Base-by-base conservation (phyloP, 148 eudicot genomes). In the Rhododendron simsii region DNA sequence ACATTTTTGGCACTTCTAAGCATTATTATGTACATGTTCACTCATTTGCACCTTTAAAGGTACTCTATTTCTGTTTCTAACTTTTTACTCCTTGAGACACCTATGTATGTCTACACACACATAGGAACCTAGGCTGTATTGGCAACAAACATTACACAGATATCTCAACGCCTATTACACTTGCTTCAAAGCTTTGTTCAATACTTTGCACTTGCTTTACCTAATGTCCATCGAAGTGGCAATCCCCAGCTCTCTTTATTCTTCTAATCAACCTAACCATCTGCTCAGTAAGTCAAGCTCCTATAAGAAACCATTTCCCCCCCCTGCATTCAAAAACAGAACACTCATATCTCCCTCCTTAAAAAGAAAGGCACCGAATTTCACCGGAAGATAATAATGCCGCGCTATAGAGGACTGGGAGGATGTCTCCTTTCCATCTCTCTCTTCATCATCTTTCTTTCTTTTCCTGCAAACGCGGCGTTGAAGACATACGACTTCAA, bases 401-500 rank as follows among this genome's bases (percentile, higher is more conserved):
- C 80, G 3, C 2, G 47, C 10, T 74, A 30, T 28, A 11, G 57
- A 21, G 76, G 39, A 39, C 16, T 47, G 69, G 84, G 57, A 69
- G 75, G 73, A 39, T 61, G 14, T 57, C 59, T 83, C 75, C 45
- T 85, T 14, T 79, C 67, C 78, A 20, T 86, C 5, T 23, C 82
- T 55, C 65, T 45, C 81, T 51, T 75, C 20, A 2, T 80, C 71
- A 26, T 85, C 65, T 81, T 80, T 4, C 59, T 84, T n/a, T 73
- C 81, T 13, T n/a, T 41, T 59, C 80, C 82, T 35, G 84, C 84
- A 28, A 86, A 91, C 0, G 94, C 93, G 35, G 92, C 89, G 33
- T 30, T 90, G 20, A 91, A 90, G 92, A 90, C 83, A 45, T 92
- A 91, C 28, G 90, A 91, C 81, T 92, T 92, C 48, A 88, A 89